Percentiles rank a stretch among this genome's conserved stretches.
Conservation (phyloP, 306 rosid genomes). For the Cotoneaster glaucophyllus region DNA sequence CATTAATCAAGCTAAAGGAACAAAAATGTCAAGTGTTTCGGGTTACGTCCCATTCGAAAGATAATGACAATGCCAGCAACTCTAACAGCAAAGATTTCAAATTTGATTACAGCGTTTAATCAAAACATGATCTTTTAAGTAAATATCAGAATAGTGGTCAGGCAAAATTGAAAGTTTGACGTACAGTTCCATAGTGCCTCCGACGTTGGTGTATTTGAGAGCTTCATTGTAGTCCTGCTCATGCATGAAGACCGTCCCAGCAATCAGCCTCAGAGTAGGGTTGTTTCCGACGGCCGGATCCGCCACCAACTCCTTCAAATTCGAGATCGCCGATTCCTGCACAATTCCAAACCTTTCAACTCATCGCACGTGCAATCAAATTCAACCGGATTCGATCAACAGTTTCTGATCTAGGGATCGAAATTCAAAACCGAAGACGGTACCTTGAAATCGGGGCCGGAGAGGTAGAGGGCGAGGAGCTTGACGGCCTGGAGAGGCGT, state of each 20-base stretch:
- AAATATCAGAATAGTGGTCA: not conserved
- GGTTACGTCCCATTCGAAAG: not conserved
- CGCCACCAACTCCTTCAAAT: constrained; percentile 69
- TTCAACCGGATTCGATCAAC: not conserved
- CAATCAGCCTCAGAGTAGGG: constrained; percentile 61
- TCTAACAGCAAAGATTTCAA: not conserved
- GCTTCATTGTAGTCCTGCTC: constrained; percentile 92
- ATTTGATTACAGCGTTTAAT: not conserved
- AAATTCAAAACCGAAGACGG: not conserved
- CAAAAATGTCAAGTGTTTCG: not conserved
- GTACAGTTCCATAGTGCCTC: constrained; percentile 94
- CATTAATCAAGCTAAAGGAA: not conserved
- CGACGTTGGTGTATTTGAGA: constrained; percentile 80
- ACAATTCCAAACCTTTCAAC: not conserved
- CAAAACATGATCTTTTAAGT: not conserved
- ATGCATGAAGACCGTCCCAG: constrained; percentile 77
- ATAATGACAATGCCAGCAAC: not conserved
- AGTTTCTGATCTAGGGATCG: not conserved
- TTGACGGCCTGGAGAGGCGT: constrained; percentile 94
- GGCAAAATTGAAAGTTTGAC: constrained; percentile 4
- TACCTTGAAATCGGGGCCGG: constrained; percentile 65
- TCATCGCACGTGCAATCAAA: not conserved
- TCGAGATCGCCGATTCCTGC: constrained; percentile 65
- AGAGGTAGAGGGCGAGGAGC: constrained; percentile 79
- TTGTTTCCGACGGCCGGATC: constrained; percentile 84